A percentile compares a stretch with the other conserved stretches of the same genome.
Evolutionary conservation across 2,329 filamentous ascomycete species (phyloP).

Genomic region (Penicillium glabrum): DNA sequence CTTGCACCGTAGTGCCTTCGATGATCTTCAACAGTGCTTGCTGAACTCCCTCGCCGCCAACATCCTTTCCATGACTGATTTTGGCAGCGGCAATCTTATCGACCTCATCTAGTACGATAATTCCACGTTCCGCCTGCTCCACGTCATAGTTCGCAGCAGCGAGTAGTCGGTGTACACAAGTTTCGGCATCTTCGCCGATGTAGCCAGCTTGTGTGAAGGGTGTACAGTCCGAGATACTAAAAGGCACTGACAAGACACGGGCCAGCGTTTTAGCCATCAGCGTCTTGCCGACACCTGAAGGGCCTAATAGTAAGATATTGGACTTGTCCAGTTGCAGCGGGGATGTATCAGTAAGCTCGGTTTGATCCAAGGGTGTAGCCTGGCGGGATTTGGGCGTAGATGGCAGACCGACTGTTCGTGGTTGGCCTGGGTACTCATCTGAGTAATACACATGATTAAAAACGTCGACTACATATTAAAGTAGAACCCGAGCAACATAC

Average conservation of each 20-base stretch:
- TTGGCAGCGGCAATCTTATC: conserved; percentile 94
- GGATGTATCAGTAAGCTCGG: conserved; percentile 53
- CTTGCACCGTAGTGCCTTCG: conserved; percentile 88
- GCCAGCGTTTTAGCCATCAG: conserved; percentile 89
- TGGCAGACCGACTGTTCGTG: conserved; percentile 48
- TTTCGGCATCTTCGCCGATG: conserved; percentile 96
- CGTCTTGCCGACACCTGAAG: conserved; percentile 94
- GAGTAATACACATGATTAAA: conserved; percentile 2
- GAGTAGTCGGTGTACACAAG: conserved; percentile 85
- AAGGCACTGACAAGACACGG: conserved; percentile 89
- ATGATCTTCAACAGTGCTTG: conserved; percentile 95
- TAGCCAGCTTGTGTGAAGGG: conserved; percentile 96
- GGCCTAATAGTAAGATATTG: conserved; percentile 86
- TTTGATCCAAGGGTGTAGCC: conserved; percentile 30
- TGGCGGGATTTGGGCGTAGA: conserved; percentile 26
- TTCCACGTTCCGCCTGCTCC: conserved; percentile 80
- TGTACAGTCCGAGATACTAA: conserved; percentile 93
- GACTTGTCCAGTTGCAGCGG: conserved; percentile 88
- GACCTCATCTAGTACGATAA: conserved; percentile 94
- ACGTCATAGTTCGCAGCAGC: conserved; percentile 90
- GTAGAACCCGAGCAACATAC: conserved; percentile 43
- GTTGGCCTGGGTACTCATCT: conserved; percentile 66
- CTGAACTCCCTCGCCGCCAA: conserved; percentile 94
- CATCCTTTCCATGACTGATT: conserved; percentile 85
- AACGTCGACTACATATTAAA: not conserved